These are phyloP conservation scores for Corymbia calophylla DNA, from an alignment of 441 rosid species.

Conservation along the genomic window DNA sequence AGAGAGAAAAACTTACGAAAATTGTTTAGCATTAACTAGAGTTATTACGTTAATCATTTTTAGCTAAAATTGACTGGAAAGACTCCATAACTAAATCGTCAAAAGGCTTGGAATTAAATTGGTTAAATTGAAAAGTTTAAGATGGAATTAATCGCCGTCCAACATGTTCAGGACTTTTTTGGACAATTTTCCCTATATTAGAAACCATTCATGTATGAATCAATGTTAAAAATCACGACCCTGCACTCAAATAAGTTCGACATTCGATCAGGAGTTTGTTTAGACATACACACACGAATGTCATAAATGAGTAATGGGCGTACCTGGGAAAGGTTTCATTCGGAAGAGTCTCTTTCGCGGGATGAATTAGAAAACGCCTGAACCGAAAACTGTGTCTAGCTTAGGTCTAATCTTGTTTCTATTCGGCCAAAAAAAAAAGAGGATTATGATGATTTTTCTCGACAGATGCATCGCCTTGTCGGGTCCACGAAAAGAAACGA, in stretches of 20 bases:
- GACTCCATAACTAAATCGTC: accelerated
- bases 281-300: background rate
- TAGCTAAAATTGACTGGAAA: accelerated
- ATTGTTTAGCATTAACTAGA: accelerated
- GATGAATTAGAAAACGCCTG: background rate
- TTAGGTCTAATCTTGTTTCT: background rate
- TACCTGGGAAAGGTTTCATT: background rate
- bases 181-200: background rate
- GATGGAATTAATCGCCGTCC: accelerated
- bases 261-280: background rate
- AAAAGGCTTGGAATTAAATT: background rate
- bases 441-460: background rate
- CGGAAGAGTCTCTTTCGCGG: background rate
- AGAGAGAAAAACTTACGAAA: background rate
- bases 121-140: accelerated
- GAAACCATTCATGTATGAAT: background rate
- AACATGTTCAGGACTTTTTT: background rate
- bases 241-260: background rate
- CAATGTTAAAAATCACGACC: background rate
- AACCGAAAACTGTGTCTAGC: background rate
- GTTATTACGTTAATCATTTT: accelerated
- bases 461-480: background rate
- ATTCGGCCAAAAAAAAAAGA: background rate
- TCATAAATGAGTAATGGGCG: background rate
- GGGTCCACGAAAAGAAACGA: background rate